Percentiles rank a stretch among this genome's conserved stretches.
Evolutionary conservation across 768 basidiomycete species (phyloP).

Genomic region (Chalciporus chontae): DNA sequence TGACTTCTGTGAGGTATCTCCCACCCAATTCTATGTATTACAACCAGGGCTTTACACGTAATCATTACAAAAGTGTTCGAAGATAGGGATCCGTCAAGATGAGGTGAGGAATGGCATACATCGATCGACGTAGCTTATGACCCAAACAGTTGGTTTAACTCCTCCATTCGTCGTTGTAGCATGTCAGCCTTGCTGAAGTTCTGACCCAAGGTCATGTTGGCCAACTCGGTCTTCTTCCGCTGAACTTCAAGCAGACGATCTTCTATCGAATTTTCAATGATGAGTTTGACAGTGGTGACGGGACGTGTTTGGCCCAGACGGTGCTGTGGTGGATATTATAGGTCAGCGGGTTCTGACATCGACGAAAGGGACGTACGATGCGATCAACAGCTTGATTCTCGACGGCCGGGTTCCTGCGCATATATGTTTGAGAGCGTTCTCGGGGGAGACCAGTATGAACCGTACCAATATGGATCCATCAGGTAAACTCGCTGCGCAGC

Average conservation of each 20-base stretch:
- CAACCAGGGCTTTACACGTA: constrained; percentile 29
- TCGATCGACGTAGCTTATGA: constrained; percentile 30
- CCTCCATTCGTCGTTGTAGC: constrained; percentile 82
- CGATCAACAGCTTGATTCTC: constrained; percentile 98
- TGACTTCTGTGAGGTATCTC: background rate
- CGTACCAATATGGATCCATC: constrained; percentile 94
- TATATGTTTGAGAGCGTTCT: background rate
- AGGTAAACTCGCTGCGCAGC: constrained; percentile 91
- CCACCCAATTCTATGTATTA: constrained; percentile 29
- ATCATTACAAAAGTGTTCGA: constrained; percentile 26
- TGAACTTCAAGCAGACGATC: constrained; percentile 90
- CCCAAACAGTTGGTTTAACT: constrained; percentile 74
- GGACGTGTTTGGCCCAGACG: constrained; percentile 92
- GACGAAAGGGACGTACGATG: constrained; percentile 57
- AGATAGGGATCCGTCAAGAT: constrained; percentile 20
- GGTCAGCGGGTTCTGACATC: background rate
- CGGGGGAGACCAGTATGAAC: background rate
- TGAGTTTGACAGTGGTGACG: constrained; percentile 88
- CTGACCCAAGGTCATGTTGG: constrained; percentile 89
- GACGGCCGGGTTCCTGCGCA: constrained; percentile 85
- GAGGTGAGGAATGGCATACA: constrained; percentile 11
- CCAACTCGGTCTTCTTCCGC: constrained; percentile 89
- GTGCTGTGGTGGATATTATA: constrained; percentile 51
- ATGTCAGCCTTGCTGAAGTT: constrained; percentile 87
- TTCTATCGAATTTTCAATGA: constrained; percentile 94